Evolutionary conservation across 768 basidiomycete species (phyloP).

Genomic region (Chlorophyllum brunneum): DNA sequence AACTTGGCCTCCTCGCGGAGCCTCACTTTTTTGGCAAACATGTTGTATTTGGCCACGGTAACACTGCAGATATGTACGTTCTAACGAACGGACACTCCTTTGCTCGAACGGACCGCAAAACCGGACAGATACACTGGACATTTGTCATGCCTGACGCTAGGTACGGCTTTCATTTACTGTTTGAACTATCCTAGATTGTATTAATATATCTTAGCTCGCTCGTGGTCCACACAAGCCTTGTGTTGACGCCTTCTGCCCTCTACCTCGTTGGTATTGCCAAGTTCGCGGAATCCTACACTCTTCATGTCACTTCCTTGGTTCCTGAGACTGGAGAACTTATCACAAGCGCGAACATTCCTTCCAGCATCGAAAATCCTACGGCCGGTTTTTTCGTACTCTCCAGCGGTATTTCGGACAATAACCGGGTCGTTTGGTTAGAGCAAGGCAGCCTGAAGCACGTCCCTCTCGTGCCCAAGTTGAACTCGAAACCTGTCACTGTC

Average conservation of each 20-base stretch:
- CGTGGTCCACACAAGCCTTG: constrained; percentile 60
- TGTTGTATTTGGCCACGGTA: constrained; percentile 30
- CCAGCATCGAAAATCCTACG: constrained; percentile 34
- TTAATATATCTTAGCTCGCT: constrained; percentile 43
- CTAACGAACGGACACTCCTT: constrained; percentile 62
- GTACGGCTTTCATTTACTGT: constrained; percentile 36
- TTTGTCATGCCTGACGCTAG: constrained; percentile 50
- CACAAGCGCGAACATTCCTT: constrained; percentile 48
- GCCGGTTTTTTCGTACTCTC: constrained; percentile 27
- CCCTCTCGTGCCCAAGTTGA: constrained; percentile 46
- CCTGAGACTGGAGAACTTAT: constrained; percentile 49
- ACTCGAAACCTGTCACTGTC: constrained; percentile 39
- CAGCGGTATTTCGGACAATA: constrained; percentile 24
- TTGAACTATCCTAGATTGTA: constrained; percentile 5
- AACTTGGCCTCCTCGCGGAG: constrained; percentile 41
- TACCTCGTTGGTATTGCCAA: constrained; percentile 55
- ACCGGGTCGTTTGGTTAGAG: constrained; percentile 48
- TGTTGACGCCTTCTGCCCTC: constrained; percentile 47
- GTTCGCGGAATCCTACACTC: constrained; percentile 50
- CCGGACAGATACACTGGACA: constrained; percentile 60
- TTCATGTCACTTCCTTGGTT: constrained; percentile 64
- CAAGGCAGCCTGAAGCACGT: constrained; percentile 46
- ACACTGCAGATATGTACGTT: constrained; percentile 38
- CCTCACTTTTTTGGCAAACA: constrained; percentile 54
- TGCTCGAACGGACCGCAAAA: constrained; percentile 41